Evolutionary conservation across 1,139 yeast genomes (phyloP), one percentile per base, ranked within the genome.

Genomic region (Yamadazyma jaroonii): DNA sequence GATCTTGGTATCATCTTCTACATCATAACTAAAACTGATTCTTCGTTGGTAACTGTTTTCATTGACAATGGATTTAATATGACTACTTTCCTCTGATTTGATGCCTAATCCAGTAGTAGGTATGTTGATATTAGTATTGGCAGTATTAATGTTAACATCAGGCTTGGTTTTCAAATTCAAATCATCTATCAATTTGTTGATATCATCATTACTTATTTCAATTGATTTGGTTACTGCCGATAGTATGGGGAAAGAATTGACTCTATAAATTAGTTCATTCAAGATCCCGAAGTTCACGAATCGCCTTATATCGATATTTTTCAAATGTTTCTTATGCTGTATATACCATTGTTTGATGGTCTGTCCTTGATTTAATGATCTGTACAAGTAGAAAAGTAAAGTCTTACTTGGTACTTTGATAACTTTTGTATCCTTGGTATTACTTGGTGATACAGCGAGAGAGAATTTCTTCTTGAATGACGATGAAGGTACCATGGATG

Each of bases 281-380:
- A 88, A 67, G 3, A 88, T 74, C 0, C 98, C 99, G 67, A 90
- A 94, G 22, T 89, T 81, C 11, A 92, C 69, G 52, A 94, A 87
- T 35, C 96, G 64, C 43, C 97, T 68, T 2, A 92, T 69, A 57
- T 94, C 98, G 29, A 94, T 78, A 48, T 79, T 76, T 13, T 52
- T 62, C 23, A 94, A 62, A 7, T 67, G 61, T 34, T 76, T 74
- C 29, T 70, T 72, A 53, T 94, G 84, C 44, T 79, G 71, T 2
- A 61, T 40, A 54, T 79, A 86, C 97, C 98, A 94, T 29, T 84
- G 89, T 46, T 80, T 78, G 4, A 94, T 70, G 0, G 87, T 74
- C 37, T 77, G 79, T 1, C 95, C 95, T 46, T 85, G 95, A 44
- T 82, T 83, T 39, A 94, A 67, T 1, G 90, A 79, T 32, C 89